Evolutionary conservation across 805 yeast genomes (phyloP).

Genomic region (Metschnikowia cubensis): DNA sequence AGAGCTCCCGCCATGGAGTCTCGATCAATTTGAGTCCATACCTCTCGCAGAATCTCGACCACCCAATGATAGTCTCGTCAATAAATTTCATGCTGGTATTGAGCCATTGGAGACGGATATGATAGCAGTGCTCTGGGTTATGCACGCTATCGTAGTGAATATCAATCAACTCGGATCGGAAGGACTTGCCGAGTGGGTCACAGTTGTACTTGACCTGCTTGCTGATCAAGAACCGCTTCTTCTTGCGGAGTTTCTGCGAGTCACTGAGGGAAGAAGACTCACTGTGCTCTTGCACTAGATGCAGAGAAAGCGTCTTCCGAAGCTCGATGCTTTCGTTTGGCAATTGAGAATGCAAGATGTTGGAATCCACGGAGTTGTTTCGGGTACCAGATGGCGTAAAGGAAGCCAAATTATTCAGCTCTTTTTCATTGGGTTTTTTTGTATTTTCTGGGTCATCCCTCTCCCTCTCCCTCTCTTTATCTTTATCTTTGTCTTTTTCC

Average conservation of each 20-base stretch:
- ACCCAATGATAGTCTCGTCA: conserved; percentile 70
- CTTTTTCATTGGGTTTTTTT: not conserved
- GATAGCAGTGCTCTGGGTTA: conserved; percentile 93
- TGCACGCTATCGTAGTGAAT: conserved; percentile 91
- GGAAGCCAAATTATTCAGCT: not conserved
- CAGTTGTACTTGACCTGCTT: conserved; percentile 64
- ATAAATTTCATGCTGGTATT: conserved; percentile 73
- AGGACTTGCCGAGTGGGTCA: conserved; percentile 69
- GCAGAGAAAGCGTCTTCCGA: conserved; percentile 13
- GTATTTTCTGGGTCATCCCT: not conserved
- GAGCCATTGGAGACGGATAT: conserved; percentile 87
- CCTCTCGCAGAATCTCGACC: conserved; percentile 81
- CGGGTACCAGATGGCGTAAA: not conserved
- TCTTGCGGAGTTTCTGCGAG: conserved; percentile 19
- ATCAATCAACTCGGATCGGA: conserved; percentile 69
- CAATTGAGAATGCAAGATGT: not conserved
- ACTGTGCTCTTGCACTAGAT: conserved; percentile 13
- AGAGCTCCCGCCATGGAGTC: conserved; percentile 85
- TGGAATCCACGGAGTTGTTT: conserved; percentile 4
- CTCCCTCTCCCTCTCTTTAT: not conserved
- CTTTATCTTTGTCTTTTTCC: not conserved
- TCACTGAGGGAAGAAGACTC: conserved; percentile 18
- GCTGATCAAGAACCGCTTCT: conserved; percentile 55
- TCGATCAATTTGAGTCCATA: conserved; percentile 78
- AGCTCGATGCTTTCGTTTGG: conserved; percentile 5